Percentiles rank a stretch among this genome's conserved stretches.
Evolutionary conservation across 148 eudicot species (phyloP).

Genomic region (Amaranthus cruentus): DNA sequence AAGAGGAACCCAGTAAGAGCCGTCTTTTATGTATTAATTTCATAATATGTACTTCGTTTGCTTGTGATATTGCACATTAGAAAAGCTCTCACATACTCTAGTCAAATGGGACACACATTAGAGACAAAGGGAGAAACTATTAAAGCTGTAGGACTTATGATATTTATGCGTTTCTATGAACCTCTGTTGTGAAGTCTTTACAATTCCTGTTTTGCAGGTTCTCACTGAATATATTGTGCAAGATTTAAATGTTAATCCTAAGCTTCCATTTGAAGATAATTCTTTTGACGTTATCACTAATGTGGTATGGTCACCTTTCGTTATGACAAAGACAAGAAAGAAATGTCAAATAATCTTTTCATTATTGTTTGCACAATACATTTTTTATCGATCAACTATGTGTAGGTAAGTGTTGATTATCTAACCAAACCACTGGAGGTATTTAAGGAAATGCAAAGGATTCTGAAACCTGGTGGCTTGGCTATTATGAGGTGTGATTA

Average conservation of each 20-base stretch:
- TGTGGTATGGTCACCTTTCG: slow-evolving; percentile 57
- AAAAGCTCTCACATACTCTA: too few relatives aligned
- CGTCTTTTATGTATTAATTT: not conserved
- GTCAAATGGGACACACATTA: too few relatives aligned
- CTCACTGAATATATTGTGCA: slow-evolving; percentile 86
- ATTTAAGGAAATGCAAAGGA: slow-evolving; percentile 85
- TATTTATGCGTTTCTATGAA: not conserved
- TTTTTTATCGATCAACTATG: slow-evolving; percentile 1
- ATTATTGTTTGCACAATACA: not conserved
- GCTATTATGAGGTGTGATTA: slow-evolving; percentile 88
- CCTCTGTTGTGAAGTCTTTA: not conserved
- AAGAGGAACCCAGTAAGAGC: slow-evolving; percentile 69
- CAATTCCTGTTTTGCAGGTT: slow-evolving; percentile 43
- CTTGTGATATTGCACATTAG: not conserved
- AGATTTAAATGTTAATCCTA: slow-evolving; percentile 82
- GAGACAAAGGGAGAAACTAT: not conserved
- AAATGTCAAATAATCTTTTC: not conserved
- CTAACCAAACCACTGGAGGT: slow-evolving; percentile 83
- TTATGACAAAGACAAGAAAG: not conserved
- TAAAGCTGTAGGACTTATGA: not conserved
- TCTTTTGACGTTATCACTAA: slow-evolving; percentile 91
- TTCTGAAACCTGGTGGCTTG: slow-evolving; percentile 88
- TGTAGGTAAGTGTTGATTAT: slow-evolving; percentile 96
- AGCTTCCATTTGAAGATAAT: slow-evolving; percentile 80
- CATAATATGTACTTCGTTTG: not conserved